phyloP scores from a whole-genome alignment of 1,284 basidiomycete genomes.

The Moesziomyces sp. region DNA sequence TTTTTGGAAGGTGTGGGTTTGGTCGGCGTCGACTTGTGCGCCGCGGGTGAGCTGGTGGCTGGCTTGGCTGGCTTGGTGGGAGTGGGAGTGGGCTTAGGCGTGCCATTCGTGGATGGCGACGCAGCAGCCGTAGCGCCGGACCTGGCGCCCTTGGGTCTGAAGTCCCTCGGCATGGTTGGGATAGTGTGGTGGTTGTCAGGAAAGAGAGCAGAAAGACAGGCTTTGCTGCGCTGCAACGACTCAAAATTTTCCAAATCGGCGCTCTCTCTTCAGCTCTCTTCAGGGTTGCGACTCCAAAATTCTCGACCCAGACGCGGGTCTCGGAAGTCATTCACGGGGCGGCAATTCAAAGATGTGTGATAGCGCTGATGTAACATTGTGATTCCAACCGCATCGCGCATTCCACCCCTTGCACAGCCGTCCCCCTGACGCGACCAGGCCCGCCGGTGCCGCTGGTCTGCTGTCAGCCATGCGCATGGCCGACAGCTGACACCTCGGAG shows the following conservation, averaged over 20 bases:
- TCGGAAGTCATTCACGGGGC: not conserved
- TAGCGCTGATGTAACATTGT: not conserved
- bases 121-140: not conserved
- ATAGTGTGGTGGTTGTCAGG: constrained; percentile 1
- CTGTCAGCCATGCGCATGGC: too few relatives aligned
- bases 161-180: constrained; percentile 51
- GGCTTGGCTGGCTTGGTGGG: too few relatives aligned
- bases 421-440: too few relatives aligned
- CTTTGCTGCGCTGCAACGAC: not conserved
- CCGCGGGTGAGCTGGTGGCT: constrained; percentile 4
- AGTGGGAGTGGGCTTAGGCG: too few relatives aligned
- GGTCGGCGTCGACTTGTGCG: constrained; percentile 21
- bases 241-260: constrained; percentile 27
- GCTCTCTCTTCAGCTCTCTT: too few relatives aligned
- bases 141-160: constrained; percentile 50
- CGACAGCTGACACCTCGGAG: too few relatives aligned
- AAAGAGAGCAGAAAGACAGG: not conserved
- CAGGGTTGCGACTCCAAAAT: constrained; percentile 1
- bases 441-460: not conserved
- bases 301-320: constrained; percentile 1
- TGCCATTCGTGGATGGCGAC: not conserved
- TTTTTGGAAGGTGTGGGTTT: constrained; percentile 19
- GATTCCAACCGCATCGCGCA: not conserved
- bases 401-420: not conserved
- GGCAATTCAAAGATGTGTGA: too few relatives aligned